Evolutionary conservation across 225 moss, liverwort and hornwort genomes (phyloP).

Genomic region (Climacium dendroides): DNA sequence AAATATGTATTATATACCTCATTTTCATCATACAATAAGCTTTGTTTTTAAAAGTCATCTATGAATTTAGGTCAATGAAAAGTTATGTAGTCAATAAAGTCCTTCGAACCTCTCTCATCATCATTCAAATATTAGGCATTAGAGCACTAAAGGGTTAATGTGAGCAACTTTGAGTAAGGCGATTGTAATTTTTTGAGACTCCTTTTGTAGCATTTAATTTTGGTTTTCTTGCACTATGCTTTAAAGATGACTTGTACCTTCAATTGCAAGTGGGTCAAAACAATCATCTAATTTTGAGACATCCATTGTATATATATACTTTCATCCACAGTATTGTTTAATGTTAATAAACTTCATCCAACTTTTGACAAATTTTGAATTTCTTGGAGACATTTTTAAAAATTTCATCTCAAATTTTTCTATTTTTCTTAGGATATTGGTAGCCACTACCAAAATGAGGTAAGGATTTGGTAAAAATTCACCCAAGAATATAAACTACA

Average conservation of each 20-base stretch:
- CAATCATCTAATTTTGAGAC: neutral
- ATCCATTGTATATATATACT: neutral
- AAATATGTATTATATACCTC: neutral
- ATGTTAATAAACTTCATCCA: neutral
- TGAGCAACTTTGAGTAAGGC: neutral
- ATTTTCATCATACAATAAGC: neutral
- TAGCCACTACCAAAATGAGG: neutral
- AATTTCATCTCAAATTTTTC: accelerated
- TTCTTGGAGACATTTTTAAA: accelerated
- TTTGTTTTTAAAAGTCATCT: neutral
- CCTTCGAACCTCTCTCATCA: accelerated
- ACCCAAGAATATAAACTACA: neutral
- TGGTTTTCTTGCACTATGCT: too few relatives aligned
- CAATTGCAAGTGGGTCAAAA: accelerated
- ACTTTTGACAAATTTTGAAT: neutral
- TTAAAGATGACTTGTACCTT: too few relatives aligned
- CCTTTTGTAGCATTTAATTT: neutral
- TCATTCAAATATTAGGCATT: accelerated
- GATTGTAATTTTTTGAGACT: neutral
- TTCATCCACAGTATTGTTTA: neutral
- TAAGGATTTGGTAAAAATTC: neutral
- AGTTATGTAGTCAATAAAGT: accelerated
- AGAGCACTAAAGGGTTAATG: accelerated
- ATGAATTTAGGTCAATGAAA: neutral
- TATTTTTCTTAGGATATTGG: neutral